phyloP scores from a whole-genome alignment of 2,329 filamentous ascomycete species.

The Diaporthe citrichinensis region DNA sequence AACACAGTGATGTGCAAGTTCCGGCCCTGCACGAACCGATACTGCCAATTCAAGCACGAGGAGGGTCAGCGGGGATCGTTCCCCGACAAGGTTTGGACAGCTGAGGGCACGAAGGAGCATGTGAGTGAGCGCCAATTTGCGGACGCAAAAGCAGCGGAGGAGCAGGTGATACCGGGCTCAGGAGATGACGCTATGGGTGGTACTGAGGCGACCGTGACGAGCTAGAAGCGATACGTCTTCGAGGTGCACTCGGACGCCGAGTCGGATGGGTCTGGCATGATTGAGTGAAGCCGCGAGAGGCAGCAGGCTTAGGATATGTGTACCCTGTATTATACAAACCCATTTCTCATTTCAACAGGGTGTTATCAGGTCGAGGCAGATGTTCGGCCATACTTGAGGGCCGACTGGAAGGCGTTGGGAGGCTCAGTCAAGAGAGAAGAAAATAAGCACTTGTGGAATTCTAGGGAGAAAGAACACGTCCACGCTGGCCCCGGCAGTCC shows the following conservation, averaged over 20 bases:
- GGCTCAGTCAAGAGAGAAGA: conserved; percentile 11
- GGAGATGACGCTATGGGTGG: conserved; percentile 55
- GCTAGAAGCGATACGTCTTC: conserved; percentile 43
- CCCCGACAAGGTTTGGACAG: conserved; percentile 92
- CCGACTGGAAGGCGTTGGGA: conserved; percentile 32
- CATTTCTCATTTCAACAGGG: conserved; percentile 26
- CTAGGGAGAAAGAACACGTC: background rate
- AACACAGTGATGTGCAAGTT: conserved; percentile 88
- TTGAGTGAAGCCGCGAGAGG: conserved; percentile 12
- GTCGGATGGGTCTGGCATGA: conserved; percentile 1
- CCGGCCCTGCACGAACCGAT: conserved; percentile 91
- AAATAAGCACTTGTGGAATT: conserved; percentile 16
- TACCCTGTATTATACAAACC: conserved; percentile 36
- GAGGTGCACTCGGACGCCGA: conserved; percentile 19
- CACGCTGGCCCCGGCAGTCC: background rate
- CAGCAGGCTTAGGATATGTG: conserved; percentile 3
- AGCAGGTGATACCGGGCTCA: conserved; percentile 77
- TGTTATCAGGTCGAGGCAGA: conserved; percentile 24
- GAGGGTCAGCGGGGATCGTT: conserved; percentile 90
- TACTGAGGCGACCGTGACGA: conserved; percentile 57
- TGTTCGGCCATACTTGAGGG: conserved; percentile 16
- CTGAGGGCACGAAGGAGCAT: conserved; percentile 73
- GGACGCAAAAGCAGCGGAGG: conserved; percentile 76
- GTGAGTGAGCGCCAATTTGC: conserved; percentile 93
- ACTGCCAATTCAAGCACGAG: conserved; percentile 89